Percentiles rank a stretch among this genome's conserved stretches.
Conservation (phyloP, 2,329 filamentous ascomycete genomes). For the Atkinsonella texensis region DNA sequence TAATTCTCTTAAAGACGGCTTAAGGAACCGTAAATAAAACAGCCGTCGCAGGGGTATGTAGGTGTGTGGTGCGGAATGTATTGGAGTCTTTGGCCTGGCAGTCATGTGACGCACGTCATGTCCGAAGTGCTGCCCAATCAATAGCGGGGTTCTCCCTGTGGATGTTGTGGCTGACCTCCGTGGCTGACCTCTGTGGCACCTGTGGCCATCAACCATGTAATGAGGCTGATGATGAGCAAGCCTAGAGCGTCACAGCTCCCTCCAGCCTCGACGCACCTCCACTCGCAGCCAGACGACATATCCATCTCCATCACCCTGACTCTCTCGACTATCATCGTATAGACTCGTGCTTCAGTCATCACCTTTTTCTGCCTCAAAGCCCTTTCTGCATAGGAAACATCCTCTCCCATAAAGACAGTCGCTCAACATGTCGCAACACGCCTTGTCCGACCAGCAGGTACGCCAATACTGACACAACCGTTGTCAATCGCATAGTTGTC, state of each 20-base stretch:
- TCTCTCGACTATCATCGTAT: not conserved
- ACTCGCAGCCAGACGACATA: conserved; percentile 8
- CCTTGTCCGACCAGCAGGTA: conserved; percentile 96
- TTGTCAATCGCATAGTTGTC: conserved; percentile 9
- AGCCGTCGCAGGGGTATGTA: not conserved
- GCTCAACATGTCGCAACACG: conserved; percentile 82
- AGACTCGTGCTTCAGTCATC: not conserved
- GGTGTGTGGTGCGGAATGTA: not conserved
- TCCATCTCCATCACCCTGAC: not conserved
- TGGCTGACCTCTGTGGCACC: not conserved
- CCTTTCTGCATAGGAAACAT: conserved; percentile 10
- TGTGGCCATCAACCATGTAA: too few relatives aligned
- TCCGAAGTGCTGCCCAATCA: not conserved
- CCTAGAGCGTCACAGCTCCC: conserved; percentile 19
- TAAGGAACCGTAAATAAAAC: not conserved
- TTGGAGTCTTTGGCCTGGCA: not conserved
- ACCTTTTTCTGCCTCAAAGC: conserved; percentile 10
- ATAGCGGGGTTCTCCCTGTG: not conserved
- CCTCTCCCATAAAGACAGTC: conserved; percentile 20
- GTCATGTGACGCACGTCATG: conserved; percentile 4
- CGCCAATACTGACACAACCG: conserved; percentile 12
- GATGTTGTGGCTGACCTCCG: not conserved
- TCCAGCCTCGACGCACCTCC: conserved; percentile 6
- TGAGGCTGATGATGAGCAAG: not conserved
- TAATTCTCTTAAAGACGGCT: not conserved